Base-by-base conservation (phyloP, 192 early-diverging fungal species). In the Coemansia guatemalensis region DNA sequence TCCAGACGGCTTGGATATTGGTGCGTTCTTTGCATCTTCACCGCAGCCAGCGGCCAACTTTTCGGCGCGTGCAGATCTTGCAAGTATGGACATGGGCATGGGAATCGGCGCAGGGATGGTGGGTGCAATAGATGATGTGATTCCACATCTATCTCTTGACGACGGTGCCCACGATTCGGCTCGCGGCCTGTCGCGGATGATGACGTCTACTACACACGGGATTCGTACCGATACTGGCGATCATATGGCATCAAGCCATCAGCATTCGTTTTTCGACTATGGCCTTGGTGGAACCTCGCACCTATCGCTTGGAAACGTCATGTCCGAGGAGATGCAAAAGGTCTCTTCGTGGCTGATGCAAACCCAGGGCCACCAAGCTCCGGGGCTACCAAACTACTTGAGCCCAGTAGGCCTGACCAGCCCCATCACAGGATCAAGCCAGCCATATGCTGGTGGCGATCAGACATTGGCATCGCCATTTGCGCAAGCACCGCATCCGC, bases 331-430 rank as follows among this genome's bases (percentile, higher is more conserved):
- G 62, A 69, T 74, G 68, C 67, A 64, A 47, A 71, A 74, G 53
- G 77, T 80, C 20, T 80, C 77, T 8, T 80, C 77, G 39, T 80
- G 77, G 77, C 62, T 80, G 32, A 22, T 80, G 17, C 77, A 80
- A 33, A 73, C 53, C 68, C 77, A 80, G 21, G 61, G 53, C 50
- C 75, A 66, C 26, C 61, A 44, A 48, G 25, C 62, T 5, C 58
- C 53, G 21, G 23, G 58, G n/a, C 48, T 26, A 8, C 21, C 68
- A 7, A 58, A 39, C 55, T 35, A 47, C 33, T 12, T 48, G 8
- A 49, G 5, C 41, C 27, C 52, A 30, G 8, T 56, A 11, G 17
- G 30, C 17, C 22, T 69, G 3, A 30, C 12, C 14, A 53, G 50
- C 41, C 23, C 57, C 12, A 29, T 29, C 27, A 51, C 48, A 2